Conservation (phyloP, 108 stramenopile genomes). For the Nitzschia palea region DNA sequence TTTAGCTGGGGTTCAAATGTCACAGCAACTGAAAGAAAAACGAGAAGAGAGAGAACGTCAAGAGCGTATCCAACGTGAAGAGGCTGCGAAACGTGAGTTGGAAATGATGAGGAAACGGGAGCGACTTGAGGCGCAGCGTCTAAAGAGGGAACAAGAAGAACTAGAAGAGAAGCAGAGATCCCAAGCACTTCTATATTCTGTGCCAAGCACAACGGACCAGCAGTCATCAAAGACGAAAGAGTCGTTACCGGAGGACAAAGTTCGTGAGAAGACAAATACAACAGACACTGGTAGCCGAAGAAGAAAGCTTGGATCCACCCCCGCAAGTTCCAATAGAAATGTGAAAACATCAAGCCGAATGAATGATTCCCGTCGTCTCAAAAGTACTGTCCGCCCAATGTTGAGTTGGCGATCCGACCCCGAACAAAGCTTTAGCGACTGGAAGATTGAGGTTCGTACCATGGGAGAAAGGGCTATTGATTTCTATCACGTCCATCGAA, state of each 20-base stretch:
- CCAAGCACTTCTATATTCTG: neutral
- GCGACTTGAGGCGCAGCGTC: neutral
- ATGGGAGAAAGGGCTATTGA: neutral
- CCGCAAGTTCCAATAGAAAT: too few species aligned
- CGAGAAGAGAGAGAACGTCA: neutral
- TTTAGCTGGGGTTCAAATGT: neutral
- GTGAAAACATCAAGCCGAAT: too few species aligned
- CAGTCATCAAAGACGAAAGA: neutral
- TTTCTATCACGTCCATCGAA: conserved; percentile 30
- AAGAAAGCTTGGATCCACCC: too few species aligned
- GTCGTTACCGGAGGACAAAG: too few species aligned
- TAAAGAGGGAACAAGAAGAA: neutral
- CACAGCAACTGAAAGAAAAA: neutral
- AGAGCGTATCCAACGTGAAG: neutral
- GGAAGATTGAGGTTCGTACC: conserved; percentile 8
- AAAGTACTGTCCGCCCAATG: neutral
- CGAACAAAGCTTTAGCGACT: conserved; percentile 34
- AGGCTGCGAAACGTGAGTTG: neutral
- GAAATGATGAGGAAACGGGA: neutral
- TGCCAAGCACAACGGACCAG: neutral
- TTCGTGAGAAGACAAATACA: too few species aligned
- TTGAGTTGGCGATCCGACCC: conserved; percentile 41
- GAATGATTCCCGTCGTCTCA: too few species aligned
- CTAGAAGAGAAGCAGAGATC: neutral
- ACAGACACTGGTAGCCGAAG: too few species aligned